Conservation (phyloP, 352 stramenopile species). For the Pythium brassicae region DNA sequence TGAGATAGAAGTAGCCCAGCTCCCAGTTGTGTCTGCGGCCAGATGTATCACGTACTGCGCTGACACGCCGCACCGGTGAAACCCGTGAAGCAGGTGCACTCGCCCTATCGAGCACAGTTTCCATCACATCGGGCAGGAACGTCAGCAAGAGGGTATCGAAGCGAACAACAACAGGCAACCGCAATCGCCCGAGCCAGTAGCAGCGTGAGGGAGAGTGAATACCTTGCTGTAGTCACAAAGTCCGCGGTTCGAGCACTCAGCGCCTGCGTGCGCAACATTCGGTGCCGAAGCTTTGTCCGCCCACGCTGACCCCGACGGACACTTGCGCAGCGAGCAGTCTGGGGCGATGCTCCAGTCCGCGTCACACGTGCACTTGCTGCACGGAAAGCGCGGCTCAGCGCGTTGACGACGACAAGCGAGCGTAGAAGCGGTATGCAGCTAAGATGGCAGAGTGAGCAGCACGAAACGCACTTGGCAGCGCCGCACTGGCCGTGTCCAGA, state of each 20-base stretch:
- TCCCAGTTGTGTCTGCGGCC: not conserved
- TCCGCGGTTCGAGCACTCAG: constrained; percentile 63
- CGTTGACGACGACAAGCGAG: not conserved
- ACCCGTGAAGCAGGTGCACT: constrained; percentile 51
- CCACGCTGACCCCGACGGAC: constrained; percentile 66
- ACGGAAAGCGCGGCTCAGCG: not conserved
- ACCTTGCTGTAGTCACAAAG: constrained; percentile 60
- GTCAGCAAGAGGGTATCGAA: not conserved
- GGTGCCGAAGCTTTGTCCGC: constrained; percentile 67
- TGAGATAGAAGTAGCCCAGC: no score
- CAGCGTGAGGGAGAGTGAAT: not conserved
- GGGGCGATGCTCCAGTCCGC: constrained; percentile 50
- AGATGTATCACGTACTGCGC: constrained; percentile 25
- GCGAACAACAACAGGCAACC: no score
- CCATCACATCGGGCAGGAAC: not conserved
- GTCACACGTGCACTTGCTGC: constrained; percentile 69
- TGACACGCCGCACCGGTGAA: constrained; percentile 61
- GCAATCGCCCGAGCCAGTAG: not conserved
- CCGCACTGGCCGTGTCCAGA: constrained; percentile 56
- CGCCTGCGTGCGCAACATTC: constrained; percentile 44
- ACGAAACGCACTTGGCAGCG: constrained; percentile 30
- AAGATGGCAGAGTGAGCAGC: not conserved
- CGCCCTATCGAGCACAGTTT: constrained; percentile 23
- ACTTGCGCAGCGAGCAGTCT: constrained; percentile 71
- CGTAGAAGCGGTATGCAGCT: no score